Evolutionary conservation across 352 stramenopile species (phyloP), one percentile per base, ranked within the genome.

Genomic region (Phytophthora crassamura): DNA sequence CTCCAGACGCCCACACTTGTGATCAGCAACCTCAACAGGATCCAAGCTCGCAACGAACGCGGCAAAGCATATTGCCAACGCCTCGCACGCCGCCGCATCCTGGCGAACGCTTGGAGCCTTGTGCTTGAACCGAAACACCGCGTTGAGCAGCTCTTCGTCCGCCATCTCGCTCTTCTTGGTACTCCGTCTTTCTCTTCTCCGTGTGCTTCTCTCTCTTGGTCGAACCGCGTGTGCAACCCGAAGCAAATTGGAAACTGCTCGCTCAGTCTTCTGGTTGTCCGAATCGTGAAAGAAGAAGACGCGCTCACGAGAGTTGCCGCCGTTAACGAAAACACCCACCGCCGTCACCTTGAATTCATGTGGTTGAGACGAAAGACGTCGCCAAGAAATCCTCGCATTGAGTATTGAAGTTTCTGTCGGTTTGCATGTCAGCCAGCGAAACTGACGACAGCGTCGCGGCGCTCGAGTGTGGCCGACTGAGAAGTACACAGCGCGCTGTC

Each of bases 101-200:
- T 87, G 80, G 2, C 42, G 25, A 0, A 57, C 34, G n/a, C 66
- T 84, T 7, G 80, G 76, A 1, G 41, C 14, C 38, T 80, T 71
- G 65, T 83, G 54, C 64, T 74, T 74, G 51, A 85, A 86, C 33
- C 74, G 75, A 46, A 88, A 81, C 6, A 86, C 45, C 6, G 65
- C 62, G 25, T 72, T 72, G 11, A 84, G 47, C 5, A 72, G 42
- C 22, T 71, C 63, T 0, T 61, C 16, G 3, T 56, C 46, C 18
- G 48, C 55, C 60, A 69, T 75, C 20, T 47, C 16, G 16, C 15
- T 25, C 39, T 16, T 4, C 20, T n/a, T 30, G 30, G n/a, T 18
- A 54, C 16, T 46, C 43, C 10, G 11, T 43, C 16, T 3, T 28
- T 38, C 30, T 55, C 20, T 30, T 38, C 5, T 28, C 4, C 18